These are phyloP conservation scores for Aspergillus sp. DNA, from an alignment of 2,329 filamentous ascomycete species.

Conservation along the genomic window DNA sequence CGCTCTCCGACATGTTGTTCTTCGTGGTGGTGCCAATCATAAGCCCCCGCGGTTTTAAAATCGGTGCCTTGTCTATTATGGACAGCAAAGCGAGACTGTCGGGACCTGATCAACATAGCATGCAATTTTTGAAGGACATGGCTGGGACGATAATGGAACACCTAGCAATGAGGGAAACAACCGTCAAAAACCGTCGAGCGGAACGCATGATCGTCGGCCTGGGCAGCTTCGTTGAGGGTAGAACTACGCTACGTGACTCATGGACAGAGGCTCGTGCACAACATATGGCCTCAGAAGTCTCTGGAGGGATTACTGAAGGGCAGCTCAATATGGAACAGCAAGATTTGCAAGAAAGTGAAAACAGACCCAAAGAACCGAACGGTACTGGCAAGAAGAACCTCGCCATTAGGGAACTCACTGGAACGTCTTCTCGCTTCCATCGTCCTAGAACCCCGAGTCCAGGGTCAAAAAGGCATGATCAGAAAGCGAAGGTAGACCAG, in stretches of 20 bases:
- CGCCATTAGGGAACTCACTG: background rate
- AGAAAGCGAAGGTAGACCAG: too few relatives aligned
- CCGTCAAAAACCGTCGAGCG: conserved; percentile 52
- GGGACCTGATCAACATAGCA: conserved; percentile 29
- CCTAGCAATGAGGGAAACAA: conserved; percentile 53
- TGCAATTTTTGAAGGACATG: conserved; percentile 59
- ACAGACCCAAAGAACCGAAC: background rate
- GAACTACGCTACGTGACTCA: conserved; percentile 26
- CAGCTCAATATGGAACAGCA: conserved; percentile 23
- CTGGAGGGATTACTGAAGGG: conserved; percentile 12
- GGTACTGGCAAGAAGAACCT: too few relatives aligned
- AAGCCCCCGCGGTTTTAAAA: conserved; percentile 52
- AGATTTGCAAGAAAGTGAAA: conserved; percentile 11
- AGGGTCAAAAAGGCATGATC: too few relatives aligned
- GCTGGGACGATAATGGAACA: conserved; percentile 57
- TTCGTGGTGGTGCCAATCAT: conserved; percentile 60
- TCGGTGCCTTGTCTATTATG: conserved; percentile 59
- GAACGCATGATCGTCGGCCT: conserved; percentile 58
- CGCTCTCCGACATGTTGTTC: conserved; percentile 39
- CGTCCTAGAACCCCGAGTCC: too few relatives aligned
- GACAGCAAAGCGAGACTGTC: conserved; percentile 50
- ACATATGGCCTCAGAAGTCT: conserved; percentile 9
- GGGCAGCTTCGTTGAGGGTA: conserved; percentile 52
- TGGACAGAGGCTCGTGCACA: conserved; percentile 20
- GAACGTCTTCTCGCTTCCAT: background rate